Conservation (phyloP, 2,329 filamentous ascomycete genomes). For the Zymoseptoria ardabiliae region DNA sequence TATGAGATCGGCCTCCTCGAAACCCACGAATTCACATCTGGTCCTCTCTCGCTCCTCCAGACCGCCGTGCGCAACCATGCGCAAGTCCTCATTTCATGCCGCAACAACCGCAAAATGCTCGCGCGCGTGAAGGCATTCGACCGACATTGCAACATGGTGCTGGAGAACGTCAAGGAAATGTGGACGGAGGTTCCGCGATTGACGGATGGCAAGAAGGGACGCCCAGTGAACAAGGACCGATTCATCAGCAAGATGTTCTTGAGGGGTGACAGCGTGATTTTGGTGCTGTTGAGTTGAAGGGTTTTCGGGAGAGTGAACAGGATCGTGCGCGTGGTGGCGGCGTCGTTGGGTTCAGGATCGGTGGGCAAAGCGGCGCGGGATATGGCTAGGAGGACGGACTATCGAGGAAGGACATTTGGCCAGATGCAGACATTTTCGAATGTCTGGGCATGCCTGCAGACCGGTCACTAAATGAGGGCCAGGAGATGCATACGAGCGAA, state of each 20-base stretch:
- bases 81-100: slow-evolving; percentile 93
- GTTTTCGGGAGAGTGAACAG: neutral
- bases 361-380: too few relatives aligned
- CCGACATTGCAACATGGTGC: slow-evolving; percentile 97
- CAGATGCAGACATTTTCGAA: neutral
- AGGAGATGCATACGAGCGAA: neutral
- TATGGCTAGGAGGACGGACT: too few relatives aligned
- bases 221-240: slow-evolving; percentile 91
- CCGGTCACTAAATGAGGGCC: neutral
- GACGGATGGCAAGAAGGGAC: slow-evolving; percentile 78
- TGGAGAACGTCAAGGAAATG: slow-evolving; percentile 98
- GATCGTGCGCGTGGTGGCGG: neutral
- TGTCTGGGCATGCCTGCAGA: neutral
- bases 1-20: slow-evolving; percentile 81
- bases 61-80: slow-evolving; percentile 91
- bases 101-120: slow-evolving; percentile 96
- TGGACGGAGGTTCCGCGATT: slow-evolving; percentile 90
- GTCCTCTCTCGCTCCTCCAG: slow-evolving; percentile 87
- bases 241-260: slow-evolving; percentile 99
- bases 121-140: slow-evolving; percentile 98
- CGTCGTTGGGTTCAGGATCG: too few relatives aligned
- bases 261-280: slow-evolving; percentile 78
- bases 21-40: slow-evolving; percentile 71
- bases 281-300: slow-evolving; percentile 64
- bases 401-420: neutral